These are phyloP conservation scores for Dryadomyces quercus-mongolicae DNA, from an alignment of 2,329 filamentous ascomycete species.

Conservation along the genomic window DNA sequence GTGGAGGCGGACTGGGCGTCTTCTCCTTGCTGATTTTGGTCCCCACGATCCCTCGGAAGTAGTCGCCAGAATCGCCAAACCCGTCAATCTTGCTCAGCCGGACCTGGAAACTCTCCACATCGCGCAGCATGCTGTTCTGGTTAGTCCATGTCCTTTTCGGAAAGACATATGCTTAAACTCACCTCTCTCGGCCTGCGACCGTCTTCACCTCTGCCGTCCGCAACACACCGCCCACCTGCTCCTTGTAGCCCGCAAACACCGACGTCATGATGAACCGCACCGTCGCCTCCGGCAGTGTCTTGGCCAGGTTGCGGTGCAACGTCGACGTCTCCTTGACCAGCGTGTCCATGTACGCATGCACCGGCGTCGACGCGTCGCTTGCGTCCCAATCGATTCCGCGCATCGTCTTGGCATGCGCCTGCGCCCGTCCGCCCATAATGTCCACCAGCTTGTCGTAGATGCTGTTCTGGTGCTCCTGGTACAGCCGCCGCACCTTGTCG, in stretches of 20 bases:
- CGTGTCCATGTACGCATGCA: conserved; percentile 73
- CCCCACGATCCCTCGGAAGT: conserved; percentile 53
- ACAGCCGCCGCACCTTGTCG: conserved; percentile 71
- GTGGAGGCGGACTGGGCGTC: conserved; percentile 6
- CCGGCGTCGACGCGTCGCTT: conserved; percentile 15
- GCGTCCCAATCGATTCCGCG: conserved; percentile 63
- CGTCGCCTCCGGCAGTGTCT: conserved; percentile 65
- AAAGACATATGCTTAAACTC: conserved; percentile 19
- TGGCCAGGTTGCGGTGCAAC: conserved; percentile 70
- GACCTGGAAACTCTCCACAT: conserved; percentile 60
- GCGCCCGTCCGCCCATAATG: conserved; percentile 73
- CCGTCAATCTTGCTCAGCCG: conserved; percentile 69
- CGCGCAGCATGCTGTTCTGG: conserved; percentile 55
- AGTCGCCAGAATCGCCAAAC: conserved; percentile 59
- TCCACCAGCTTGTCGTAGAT: conserved; percentile 91
- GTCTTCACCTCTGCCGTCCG: conserved; percentile 52
- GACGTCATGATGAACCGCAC: conserved; percentile 76
- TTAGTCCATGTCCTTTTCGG: neutral
- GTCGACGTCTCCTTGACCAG: conserved; percentile 77
- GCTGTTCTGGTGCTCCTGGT: conserved; percentile 79
- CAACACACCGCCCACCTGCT: conserved; percentile 65
- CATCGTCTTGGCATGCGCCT: conserved; percentile 62
- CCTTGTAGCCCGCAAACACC: conserved; percentile 71
- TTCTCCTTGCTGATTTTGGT: conserved; percentile 36
- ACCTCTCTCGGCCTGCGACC: conserved; percentile 60